These are phyloP conservation scores for Aspergillus luchuensis DNA, from an alignment of 2,329 filamentous ascomycete genomes.

Conservation along the genomic window DNA sequence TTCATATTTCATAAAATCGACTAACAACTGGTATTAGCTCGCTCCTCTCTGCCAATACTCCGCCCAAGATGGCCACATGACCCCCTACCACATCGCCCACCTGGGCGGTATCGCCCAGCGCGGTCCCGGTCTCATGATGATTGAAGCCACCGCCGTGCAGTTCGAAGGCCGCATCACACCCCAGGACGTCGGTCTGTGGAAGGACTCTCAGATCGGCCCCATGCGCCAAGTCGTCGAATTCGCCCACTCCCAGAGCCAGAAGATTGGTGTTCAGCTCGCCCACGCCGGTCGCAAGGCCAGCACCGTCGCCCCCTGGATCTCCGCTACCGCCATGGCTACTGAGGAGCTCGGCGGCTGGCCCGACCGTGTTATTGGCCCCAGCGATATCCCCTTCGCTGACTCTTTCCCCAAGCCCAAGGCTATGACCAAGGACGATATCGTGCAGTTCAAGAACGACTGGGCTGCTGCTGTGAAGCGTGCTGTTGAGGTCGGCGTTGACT, in stretches of 20 bases:
- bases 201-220: slow-evolving; percentile 76
- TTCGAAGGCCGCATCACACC: slow-evolving; percentile 81
- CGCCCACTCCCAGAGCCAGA: slow-evolving; percentile 74
- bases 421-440: slow-evolving; percentile 70
- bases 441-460: slow-evolving; percentile 64
- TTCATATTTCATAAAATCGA: too few species aligned
- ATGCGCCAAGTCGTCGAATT: slow-evolving; percentile 72
- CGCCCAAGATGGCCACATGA: slow-evolving; percentile 70
- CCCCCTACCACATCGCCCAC: slow-evolving; percentile 80
- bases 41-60: slow-evolving; percentile 69
- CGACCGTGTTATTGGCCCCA: slow-evolving; percentile 58
- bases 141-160: slow-evolving; percentile 77
- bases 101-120: slow-evolving; percentile 75
- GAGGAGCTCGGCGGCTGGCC: slow-evolving; percentile 58
- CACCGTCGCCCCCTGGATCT: slow-evolving; percentile 57
- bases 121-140: slow-evolving; percentile 71
- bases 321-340: slow-evolving; percentile 41
- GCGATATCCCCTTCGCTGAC: slow-evolving; percentile 63
- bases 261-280: slow-evolving; percentile 76
- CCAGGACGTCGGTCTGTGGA: slow-evolving; percentile 65
- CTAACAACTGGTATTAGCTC: slow-evolving; percentile 37
- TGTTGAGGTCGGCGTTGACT: slow-evolving; percentile 71
- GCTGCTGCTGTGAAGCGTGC: slow-evolving; percentile 61
- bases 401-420: slow-evolving; percentile 64
- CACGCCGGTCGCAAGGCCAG: slow-evolving; percentile 72